These are phyloP conservation scores for Rosa chinensis DNA, from an alignment of 306 rosid genomes.

Conservation along the genomic window DNA sequence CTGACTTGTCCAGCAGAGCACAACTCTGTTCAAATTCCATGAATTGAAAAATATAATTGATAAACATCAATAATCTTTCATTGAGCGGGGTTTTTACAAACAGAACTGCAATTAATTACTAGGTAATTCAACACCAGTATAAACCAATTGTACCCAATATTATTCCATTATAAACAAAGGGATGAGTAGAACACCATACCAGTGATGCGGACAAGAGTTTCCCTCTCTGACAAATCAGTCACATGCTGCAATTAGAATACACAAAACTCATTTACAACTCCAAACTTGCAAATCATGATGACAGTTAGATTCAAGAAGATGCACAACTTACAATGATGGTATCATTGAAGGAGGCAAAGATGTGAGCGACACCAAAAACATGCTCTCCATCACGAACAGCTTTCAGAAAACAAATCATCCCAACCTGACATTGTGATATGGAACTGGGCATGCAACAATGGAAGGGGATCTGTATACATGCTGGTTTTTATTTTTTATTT, in stretches of 20 bases:
- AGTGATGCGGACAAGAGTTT: slow-evolving; percentile 83
- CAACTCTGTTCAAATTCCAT: too few relatives aligned
- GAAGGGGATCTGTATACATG: too few relatives aligned
- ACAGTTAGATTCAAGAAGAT: not conserved
- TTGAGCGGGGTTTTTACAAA: not conserved
- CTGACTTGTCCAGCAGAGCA: too few relatives aligned
- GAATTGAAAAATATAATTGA: not conserved
- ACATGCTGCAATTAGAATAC: slow-evolving; percentile 56
- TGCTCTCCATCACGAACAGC: slow-evolving; percentile 48
- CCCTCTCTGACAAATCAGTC: slow-evolving; percentile 88
- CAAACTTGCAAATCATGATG: not conserved
- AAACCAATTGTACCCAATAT: not conserved
- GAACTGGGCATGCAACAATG: too few relatives aligned
- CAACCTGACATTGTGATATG: too few relatives aligned
- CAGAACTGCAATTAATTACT: not conserved
- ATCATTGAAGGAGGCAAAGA: slow-evolving; percentile 54
- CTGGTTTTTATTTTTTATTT: not conserved
- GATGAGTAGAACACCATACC: slow-evolving; percentile 28
- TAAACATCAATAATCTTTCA: too few relatives aligned
- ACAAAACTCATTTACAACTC: not conserved
- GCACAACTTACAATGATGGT: slow-evolving; percentile 41
- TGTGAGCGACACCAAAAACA: slow-evolving; percentile 50
- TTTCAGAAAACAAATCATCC: too few relatives aligned
- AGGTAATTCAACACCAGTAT: not conserved
- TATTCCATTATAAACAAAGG: not conserved